Evolutionary conservation across 176 grass and related monocot species (phyloP).

Genomic region (Musa troglodytarum): DNA sequence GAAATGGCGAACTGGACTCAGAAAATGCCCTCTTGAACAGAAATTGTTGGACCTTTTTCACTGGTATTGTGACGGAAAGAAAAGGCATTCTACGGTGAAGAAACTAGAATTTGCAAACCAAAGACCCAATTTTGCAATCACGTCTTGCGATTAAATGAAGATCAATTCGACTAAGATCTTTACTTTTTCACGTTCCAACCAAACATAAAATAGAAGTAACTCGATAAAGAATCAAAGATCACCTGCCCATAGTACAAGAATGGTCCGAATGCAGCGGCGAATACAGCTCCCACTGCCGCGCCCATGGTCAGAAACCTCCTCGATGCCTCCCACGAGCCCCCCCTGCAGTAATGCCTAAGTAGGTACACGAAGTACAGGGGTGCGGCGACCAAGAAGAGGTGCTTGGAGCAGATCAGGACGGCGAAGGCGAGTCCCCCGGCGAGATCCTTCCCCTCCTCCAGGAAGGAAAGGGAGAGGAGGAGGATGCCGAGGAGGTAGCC

Average conservation of each 20-base stretch:
- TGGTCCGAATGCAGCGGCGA: conserved; percentile 51
- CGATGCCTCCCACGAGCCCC: conserved; percentile 38
- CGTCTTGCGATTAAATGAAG: no score
- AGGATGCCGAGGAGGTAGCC: conserved; percentile 61
- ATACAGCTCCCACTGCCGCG: conserved; percentile 43
- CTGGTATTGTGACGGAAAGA: neutral
- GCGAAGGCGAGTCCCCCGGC: conserved; percentile 58
- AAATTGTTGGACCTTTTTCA: no score
- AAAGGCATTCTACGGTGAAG: neutral
- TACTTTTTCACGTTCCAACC: neutral
- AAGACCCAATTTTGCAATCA: neutral
- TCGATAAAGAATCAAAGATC: conserved; percentile 8
- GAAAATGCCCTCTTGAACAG: neutral
- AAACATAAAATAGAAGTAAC: neutral
- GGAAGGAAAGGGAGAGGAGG: conserved; percentile 47
- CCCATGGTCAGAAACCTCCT: conserved; percentile 52
- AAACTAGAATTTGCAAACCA: neutral
- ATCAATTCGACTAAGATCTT: neutral
- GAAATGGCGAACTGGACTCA: neutral
- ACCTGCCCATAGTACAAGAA: conserved; percentile 85
- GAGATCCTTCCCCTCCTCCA: conserved; percentile 69
- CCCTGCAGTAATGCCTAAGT: conserved; percentile 72
- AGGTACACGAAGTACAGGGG: conserved; percentile 77
- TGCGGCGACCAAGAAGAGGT: conserved; percentile 72
- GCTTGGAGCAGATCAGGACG: conserved; percentile 66